These are phyloP conservation scores for Coleophoma eucalyptorum DNA, from an alignment of 2,329 filamentous ascomycete genomes.

Conservation along the genomic window DNA sequence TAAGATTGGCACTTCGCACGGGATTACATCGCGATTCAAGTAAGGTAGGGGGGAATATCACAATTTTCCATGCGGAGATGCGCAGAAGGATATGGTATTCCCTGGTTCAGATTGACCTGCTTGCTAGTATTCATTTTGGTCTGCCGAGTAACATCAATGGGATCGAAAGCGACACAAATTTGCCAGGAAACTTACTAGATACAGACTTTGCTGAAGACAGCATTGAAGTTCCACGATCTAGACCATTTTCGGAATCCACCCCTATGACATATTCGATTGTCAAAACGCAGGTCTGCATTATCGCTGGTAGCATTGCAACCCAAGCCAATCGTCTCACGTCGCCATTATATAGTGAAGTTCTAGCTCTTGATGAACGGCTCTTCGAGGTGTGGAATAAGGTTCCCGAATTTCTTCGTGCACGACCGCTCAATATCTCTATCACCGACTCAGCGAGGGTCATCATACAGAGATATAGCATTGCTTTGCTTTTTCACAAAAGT, in stretches of 20 bases:
- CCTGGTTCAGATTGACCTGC: slow-evolving; percentile 54
- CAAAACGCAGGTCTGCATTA: slow-evolving; percentile 43
- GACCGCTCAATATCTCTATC: slow-evolving; percentile 43
- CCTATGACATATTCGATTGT: slow-evolving; percentile 50
- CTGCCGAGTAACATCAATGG: slow-evolving; percentile 62
- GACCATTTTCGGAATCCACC: slow-evolving; percentile 57
- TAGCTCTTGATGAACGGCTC: slow-evolving; percentile 42
- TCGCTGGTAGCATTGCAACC: slow-evolving; percentile 46
- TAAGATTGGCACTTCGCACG: slow-evolving; percentile 55
- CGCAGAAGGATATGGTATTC: slow-evolving; percentile 55
- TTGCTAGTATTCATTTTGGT: slow-evolving; percentile 65
- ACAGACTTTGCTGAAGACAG: slow-evolving; percentile 59
- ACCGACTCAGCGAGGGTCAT: slow-evolving; percentile 42
- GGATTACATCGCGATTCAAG: slow-evolving; percentile 49
- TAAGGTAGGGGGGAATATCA: slow-evolving; percentile 41
- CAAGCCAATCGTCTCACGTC: slow-evolving; percentile 44
- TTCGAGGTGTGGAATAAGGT: slow-evolving; percentile 40
- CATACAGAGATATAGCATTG: slow-evolving; percentile 50
- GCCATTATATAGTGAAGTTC: slow-evolving; percentile 45
- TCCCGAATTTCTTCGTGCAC: slow-evolving; percentile 44
- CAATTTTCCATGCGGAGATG: slow-evolving; percentile 76
- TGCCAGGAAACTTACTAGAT: slow-evolving; percentile 61
- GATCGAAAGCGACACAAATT: slow-evolving; percentile 58
- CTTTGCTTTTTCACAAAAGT: slow-evolving; percentile 49
- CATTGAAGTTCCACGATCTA: slow-evolving; percentile 48